Base-by-base conservation (phyloP, 2,329 filamentous ascomycete genomes). In the Diaporthe longicolla region DNA sequence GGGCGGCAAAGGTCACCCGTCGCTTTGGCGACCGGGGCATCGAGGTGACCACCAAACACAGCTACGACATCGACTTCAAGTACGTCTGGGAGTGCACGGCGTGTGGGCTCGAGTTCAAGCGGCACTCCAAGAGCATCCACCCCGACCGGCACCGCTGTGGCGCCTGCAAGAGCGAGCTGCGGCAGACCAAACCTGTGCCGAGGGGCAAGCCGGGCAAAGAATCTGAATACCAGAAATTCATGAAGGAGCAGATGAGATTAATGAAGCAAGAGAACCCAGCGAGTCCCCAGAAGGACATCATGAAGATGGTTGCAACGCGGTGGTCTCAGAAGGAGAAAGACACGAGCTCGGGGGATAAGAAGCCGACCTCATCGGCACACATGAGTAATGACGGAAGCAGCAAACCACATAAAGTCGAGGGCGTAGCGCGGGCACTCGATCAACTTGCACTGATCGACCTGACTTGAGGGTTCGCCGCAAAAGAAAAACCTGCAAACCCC, bases 21-120 rank as follows among this genome's bases (percentile, higher is more conserved):
- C 87, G 86, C 0, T 94, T 95, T 77, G 87, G 85, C 2, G 80
- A 13, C n/a, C 86, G 90, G 3, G 92, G 90, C 5, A 89, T 98
- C 57, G 84, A 92, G 45, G 94, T 98, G 26, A 98, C 95, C 1
- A 98, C 95, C 0, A 97, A 94, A 80, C 96, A 99, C 83, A 89
- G 87, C 43, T 99, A 98, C 82, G 89, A 92, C 66, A 98, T 98
- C 79, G 93, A 95, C 78, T 98, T 94, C 85, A 97, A 96, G 84
- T 99, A 96, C 81, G 84, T 95, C 26, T 98, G 97, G 96, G 86
- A 89, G 55, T 98, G 96, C 81, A 84, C 78, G 24, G 84, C 80
- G 4, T 98, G 97, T 80, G 88, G 86, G 0, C 84, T 89, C 43
- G 92, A 94, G 81, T 97, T 93, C 82, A 94, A 95, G 80, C 88